Evolutionary conservation across 2,329 filamentous ascomycete genomes (phyloP).

Genomic region (Penicillium sp.): DNA sequence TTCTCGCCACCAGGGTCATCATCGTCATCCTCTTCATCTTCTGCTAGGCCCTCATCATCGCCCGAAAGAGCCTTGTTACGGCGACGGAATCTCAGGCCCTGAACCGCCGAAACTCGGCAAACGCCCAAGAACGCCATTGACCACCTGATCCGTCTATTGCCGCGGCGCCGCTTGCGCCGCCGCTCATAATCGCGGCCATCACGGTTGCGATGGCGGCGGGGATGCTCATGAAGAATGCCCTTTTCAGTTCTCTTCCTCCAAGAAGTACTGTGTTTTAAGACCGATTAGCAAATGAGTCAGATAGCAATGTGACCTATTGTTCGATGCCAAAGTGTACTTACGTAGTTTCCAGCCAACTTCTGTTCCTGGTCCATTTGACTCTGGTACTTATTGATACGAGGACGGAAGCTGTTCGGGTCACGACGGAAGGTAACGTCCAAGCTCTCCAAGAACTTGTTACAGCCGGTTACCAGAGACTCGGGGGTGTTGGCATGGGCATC

Average conservation of each 20-base stretch:
- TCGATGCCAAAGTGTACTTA: too few relatives aligned
- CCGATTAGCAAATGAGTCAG: too few relatives aligned
- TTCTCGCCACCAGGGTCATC: constrained; percentile 54
- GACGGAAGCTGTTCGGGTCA: constrained; percentile 90
- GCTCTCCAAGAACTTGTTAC: constrained; percentile 95
- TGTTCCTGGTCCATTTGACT: constrained; percentile 97
- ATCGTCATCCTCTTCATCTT: constrained; percentile 54
- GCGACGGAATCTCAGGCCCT: constrained; percentile 27
- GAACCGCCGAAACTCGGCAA: constrained; percentile 34
- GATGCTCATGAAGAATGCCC: constrained; percentile 47
- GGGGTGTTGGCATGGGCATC: constrained; percentile 82
- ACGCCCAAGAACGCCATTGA: constrained; percentile 41
- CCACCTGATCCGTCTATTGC: constrained; percentile 30
- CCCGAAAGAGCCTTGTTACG: constrained; percentile 38
- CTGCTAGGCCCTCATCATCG: constrained; percentile 50
- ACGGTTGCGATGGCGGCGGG: constrained; percentile 34
- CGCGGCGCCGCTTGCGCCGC: constrained; percentile 29
- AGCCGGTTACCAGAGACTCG: constrained; percentile 87
- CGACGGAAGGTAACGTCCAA: constrained; percentile 97
- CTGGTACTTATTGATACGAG: constrained; percentile 96
- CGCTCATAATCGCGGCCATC: constrained; percentile 35
- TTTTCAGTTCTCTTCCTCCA: constrained; percentile 78
- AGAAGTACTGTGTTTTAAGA: constrained; percentile 60
- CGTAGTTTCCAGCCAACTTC: constrained; percentile 84
- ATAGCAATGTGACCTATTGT: too few relatives aligned